Percentiles rank a stretch among this genome's conserved stretches.
These are phyloP conservation scores for Aspergillus glaucus DNA, from an alignment of 2,329 filamentous ascomycete genomes.

Conservation along the genomic window DNA sequence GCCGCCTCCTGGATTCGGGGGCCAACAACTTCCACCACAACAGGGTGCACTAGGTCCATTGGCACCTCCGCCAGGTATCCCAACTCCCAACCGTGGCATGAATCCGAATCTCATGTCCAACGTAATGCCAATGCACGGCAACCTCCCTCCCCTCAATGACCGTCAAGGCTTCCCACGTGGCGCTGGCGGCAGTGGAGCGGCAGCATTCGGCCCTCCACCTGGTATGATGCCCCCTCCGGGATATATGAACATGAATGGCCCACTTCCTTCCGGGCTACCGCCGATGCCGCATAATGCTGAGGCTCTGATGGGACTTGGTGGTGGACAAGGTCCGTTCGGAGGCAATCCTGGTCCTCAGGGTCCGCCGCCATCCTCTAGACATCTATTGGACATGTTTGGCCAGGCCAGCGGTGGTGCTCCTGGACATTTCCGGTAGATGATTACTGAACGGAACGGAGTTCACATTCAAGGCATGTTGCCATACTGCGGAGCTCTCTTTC, in stretches of 20 bases:
- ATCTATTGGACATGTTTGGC: constrained; percentile 41
- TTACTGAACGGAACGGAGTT: not conserved
- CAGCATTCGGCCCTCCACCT: constrained; percentile 31
- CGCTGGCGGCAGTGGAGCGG: constrained; percentile 20
- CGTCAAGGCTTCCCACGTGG: constrained; percentile 33
- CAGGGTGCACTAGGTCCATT: constrained; percentile 30
- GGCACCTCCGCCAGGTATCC: constrained; percentile 35
- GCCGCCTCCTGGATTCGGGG: constrained; percentile 35
- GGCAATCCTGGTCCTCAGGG: constrained; percentile 31
- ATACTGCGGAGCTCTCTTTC: not conserved
- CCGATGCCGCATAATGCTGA: constrained; percentile 35
- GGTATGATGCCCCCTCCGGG: constrained; percentile 42
- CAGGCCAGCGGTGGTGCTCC: constrained; percentile 31
- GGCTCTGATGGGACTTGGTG: constrained; percentile 31
- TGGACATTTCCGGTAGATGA: constrained; percentile 29
- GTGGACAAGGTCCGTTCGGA: constrained; percentile 30
- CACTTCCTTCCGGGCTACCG: constrained; percentile 33
- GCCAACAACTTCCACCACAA: constrained; percentile 28
- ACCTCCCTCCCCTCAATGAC: constrained; percentile 29
- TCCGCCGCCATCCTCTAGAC: constrained; percentile 32
- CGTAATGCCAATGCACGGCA: constrained; percentile 31
- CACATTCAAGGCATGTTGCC: not conserved
- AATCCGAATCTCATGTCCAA: constrained; percentile 32
- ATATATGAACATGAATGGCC: constrained; percentile 40
- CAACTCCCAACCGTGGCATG: constrained; percentile 30